Evolutionary conservation across 805 yeast species (phyloP).

Genomic region (Yarrowia sp.): DNA sequence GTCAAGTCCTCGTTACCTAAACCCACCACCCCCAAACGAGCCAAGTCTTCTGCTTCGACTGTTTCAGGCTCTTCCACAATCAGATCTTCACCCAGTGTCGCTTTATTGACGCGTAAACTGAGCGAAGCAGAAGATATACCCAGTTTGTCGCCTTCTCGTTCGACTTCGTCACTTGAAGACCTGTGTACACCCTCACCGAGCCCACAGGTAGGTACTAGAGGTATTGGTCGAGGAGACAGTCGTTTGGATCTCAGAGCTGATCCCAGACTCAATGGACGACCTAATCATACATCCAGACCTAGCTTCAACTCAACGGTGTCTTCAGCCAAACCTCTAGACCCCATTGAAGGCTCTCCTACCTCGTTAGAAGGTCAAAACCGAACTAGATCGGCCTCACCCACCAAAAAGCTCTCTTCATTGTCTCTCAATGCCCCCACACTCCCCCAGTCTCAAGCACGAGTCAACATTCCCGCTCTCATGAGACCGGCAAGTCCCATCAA

Average conservation of each 20-base stretch:
- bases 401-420: conserved; percentile 15
- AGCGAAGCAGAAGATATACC: background rate
- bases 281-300: background rate
- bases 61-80: conserved; percentile 14
- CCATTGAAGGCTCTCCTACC: conserved; percentile 30
- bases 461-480: conserved; percentile 28
- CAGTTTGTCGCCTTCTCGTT: conserved; percentile 7
- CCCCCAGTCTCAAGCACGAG: conserved; percentile 18
- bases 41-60: background rate
- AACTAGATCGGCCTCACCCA: conserved; percentile 4
- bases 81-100: conserved; percentile 25
- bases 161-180: conserved; percentile 13
- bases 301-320: background rate
- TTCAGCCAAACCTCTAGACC: conserved; percentile 4
- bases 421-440: conserved; percentile 13
- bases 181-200: conserved; percentile 29
- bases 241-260: conserved; percentile 12
- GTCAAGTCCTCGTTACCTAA: conserved; percentile 46
- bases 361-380: background rate
- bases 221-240: background rate
- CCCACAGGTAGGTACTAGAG: conserved; percentile 9
- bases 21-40: conserved; percentile 41
- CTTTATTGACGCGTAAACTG: conserved; percentile 22
- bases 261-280: background rate
- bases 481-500: conserved; percentile 33